Percentiles rank a stretch among this genome's conserved stretches.
phyloP scores from a whole-genome alignment of 2,329 filamentous ascomycete genomes.

The Aspergillus glaucus region DNA sequence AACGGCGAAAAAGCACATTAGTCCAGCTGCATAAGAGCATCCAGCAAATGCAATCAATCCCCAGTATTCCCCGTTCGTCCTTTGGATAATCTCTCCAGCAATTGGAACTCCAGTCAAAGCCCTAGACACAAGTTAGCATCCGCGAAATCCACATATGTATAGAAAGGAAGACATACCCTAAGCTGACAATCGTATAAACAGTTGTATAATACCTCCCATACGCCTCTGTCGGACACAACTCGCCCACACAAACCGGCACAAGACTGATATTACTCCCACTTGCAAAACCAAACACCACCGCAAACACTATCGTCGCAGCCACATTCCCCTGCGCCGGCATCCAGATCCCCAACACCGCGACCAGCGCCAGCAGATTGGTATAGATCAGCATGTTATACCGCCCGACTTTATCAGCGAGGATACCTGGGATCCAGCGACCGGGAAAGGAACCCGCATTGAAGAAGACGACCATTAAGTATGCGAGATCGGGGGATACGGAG shows the following conservation, averaged over 20 bases:
- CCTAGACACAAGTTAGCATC: background rate
- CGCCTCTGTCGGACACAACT: slow-evolving; percentile 38
- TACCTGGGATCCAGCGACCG: slow-evolving; percentile 18
- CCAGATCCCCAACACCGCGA: slow-evolving; percentile 23
- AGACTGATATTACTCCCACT: slow-evolving; percentile 35
- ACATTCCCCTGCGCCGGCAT: slow-evolving; percentile 16
- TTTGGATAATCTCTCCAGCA: slow-evolving; percentile 22
- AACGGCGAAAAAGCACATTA: slow-evolving; percentile 13
- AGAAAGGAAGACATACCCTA: slow-evolving; percentile 9
- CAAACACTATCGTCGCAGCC: slow-evolving; percentile 14
- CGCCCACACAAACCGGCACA: slow-evolving; percentile 40
- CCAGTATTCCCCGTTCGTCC: slow-evolving; percentile 22
- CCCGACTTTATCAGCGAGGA: slow-evolving; percentile 19
- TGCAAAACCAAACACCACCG: slow-evolving; percentile 29
- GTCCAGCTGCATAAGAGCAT: slow-evolving; percentile 14
- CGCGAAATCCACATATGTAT: background rate
- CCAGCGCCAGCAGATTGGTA: slow-evolving; percentile 19
- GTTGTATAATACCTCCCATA: slow-evolving; percentile 39
- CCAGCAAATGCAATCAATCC: slow-evolving; percentile 19
- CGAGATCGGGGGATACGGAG: slow-evolving; percentile 9
- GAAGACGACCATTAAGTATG: slow-evolving; percentile 19
- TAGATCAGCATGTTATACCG: slow-evolving; percentile 24
- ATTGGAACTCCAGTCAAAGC: slow-evolving; percentile 23
- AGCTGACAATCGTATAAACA: slow-evolving; percentile 24
- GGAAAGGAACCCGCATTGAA: slow-evolving; percentile 17